These are phyloP conservation scores for Zoysia matrella DNA, from an alignment of 202 grass and related monocot species.

Conservation along the genomic window DNA sequence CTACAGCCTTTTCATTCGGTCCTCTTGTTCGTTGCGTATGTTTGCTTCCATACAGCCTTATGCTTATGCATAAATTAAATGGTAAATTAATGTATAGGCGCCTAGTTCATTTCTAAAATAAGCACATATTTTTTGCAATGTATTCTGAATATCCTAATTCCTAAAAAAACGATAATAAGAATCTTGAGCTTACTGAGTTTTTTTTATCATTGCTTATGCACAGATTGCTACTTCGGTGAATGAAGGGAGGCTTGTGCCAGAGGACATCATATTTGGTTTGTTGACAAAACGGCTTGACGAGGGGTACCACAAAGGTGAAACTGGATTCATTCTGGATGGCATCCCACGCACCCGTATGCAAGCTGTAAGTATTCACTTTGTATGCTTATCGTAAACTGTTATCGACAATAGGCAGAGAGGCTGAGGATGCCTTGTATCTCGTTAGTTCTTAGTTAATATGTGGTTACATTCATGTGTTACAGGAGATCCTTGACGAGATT, in stretches of 20 bases:
- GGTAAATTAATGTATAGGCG: background rate
- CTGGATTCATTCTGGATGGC: constrained; percentile 94
- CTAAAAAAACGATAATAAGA: background rate
- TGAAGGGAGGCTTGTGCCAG: constrained; percentile 77
- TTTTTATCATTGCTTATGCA: constrained; percentile 18
- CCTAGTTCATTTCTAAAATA: background rate
- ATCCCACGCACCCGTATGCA: constrained; percentile 77
- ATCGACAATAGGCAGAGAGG: background rate
- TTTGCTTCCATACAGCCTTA: background rate
- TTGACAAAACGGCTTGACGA: constrained; percentile 91
- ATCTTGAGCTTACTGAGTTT: background rate
- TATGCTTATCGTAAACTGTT: background rate
- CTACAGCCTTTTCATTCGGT: too few relatives aligned
- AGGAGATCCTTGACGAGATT: constrained; percentile 98
- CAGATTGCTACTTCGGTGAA: constrained; percentile 90
- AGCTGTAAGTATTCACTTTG: constrained; percentile 66
- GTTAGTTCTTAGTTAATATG: constrained; percentile 1
- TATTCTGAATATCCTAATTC: background rate
- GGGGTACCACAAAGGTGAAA: constrained; percentile 79
- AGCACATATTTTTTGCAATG: background rate
- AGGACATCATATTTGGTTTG: constrained; percentile 97
- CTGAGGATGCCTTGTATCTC: background rate
- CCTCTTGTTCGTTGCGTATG: constrained; percentile 34
- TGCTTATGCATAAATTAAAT: constrained; percentile 1
- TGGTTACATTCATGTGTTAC: constrained; percentile 34